A percentile compares a stretch with the other conserved stretches of the same genome.
These are phyloP conservation scores for Alternaria sp. DNA, from an alignment of 2,329 filamentous ascomycete species.

Conservation along the genomic window DNA sequence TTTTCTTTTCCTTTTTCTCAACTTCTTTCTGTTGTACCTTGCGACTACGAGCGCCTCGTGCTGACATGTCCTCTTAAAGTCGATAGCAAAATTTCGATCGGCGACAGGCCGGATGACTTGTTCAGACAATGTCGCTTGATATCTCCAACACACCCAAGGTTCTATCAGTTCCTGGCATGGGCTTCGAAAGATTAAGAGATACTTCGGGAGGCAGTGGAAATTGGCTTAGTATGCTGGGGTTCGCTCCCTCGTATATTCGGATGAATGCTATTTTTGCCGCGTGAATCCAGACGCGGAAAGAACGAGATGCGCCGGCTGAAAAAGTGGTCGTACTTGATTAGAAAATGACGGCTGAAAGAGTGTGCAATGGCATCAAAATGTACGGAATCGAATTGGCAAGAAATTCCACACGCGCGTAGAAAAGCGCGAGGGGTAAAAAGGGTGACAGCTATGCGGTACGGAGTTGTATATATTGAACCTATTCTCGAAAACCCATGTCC, in stretches of 20 bases:
- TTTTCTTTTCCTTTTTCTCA: conserved; percentile 49
- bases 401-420: conserved; percentile 6
- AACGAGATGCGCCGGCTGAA: background rate
- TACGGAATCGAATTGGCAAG: background rate
- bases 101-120: background rate
- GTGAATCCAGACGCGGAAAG: background rate
- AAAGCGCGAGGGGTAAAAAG: conserved; percentile 17
- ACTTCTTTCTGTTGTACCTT: conserved; percentile 50
- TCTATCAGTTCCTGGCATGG: background rate
- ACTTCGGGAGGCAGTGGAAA: background rate
- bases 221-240: background rate
- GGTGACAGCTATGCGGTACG: conserved; percentile 23
- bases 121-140: background rate
- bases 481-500: conserved; percentile 33
- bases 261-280: background rate
- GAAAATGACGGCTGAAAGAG: conserved; percentile 19
- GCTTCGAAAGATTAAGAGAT: background rate
- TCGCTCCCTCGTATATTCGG: background rate
- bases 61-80: conserved; percentile 40
- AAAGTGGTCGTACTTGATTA: background rate
- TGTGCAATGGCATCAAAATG: conserved; percentile 10
- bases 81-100: background rate
- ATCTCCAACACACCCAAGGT: background rate
- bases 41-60: conserved; percentile 48
- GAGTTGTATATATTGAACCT: conserved; percentile 35